A percentile compares a stretch with the other conserved stretches of the same genome.
These are phyloP conservation scores for Bjerkandera adusta DNA, from an alignment of 1,284 basidiomycete species.

Conservation along the genomic window DNA sequence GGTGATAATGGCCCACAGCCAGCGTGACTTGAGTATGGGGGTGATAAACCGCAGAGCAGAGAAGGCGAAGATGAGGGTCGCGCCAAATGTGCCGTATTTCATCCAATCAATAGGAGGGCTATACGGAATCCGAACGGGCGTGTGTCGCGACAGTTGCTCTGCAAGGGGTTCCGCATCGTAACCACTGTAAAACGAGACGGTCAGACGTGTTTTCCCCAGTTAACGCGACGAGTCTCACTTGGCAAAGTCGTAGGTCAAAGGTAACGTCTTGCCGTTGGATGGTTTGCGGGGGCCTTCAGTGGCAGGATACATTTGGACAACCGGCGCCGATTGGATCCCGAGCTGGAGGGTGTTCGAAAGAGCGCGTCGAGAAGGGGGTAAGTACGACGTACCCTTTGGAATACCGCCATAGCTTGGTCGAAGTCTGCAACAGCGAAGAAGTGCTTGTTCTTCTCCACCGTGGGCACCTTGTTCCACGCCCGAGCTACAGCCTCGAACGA, in stretches of 20 bases:
- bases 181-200: conserved; percentile 70
- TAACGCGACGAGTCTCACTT: conserved; percentile 54
- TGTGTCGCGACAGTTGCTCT: conserved; percentile 68
- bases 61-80: conserved; percentile 39
- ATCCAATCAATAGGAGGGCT: conserved; percentile 69
- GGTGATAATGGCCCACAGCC: conserved; percentile 74
- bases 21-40: conserved; percentile 72
- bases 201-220: no score
- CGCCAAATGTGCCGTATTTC: conserved; percentile 44
- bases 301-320: conserved; percentile 77
- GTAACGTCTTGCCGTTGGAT: conserved; percentile 48
- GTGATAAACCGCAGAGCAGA: conserved; percentile 60
- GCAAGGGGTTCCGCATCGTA: conserved; percentile 80
- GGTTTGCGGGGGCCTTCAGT: conserved; percentile 65
- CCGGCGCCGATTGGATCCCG: conserved; percentile 73
- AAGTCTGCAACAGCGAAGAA: conserved; percentile 95
- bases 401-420: conserved; percentile 69
- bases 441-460: conserved; percentile 68
- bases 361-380: conserved; percentile 4
- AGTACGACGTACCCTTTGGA: conserved; percentile 64
- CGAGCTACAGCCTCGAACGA: conserved; percentile 77
- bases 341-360: conserved; percentile 53
- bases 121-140: conserved; percentile 74
- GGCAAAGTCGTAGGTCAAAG: conserved; percentile 78
- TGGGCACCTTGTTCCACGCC: conserved; percentile 68